Evolutionary conservation across 306 rosid genomes (phyloP), one percentile per base, ranked within the genome.

Genomic region (Cucurbita pepo): DNA sequence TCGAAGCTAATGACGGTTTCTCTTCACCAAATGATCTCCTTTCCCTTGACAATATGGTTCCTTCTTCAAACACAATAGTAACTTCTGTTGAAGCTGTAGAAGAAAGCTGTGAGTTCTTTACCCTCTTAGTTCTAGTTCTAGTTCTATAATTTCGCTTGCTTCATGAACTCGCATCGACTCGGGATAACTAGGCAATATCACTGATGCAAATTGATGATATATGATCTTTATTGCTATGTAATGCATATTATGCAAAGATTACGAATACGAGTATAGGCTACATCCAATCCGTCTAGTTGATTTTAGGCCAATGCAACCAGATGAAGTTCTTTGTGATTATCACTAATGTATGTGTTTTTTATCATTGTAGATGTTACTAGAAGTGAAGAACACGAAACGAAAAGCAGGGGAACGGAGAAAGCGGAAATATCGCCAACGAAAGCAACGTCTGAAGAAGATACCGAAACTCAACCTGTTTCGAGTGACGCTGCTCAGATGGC

Each of bases 81-180:
- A 71, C 47, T 50, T 73, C 83, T 10, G 47, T 73, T 67, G 80
- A 85, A 79, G 84, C 74, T 56, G 79, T 88, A 36, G 81, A 84
- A 77, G 83, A 80, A 77, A 75, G 73, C 72, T 13, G 97, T 94
- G 83, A 89, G 97, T 88, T 73, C 34, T 47, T 55, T 25, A 50
- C 78, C 77, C 34, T 54, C 69, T 22, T 14, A 16, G 18, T 41
- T 8, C 67, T 38, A 56, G 12, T 37, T 53, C 7, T 71, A 38
- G 34, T 37, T 53, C 7, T 71, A 38, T 16, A 4, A 11, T 48
- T 71, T 22, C 13, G 47, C 41, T 12, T 45, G 10, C 56, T 71
- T 71, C 7, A 30, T 30, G 34, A 30, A 30, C 34, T 30, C n/a
- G 7, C 48, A 21, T 37, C 0, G 38, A 14, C 22, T 62, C 14